These are phyloP conservation scores for Paraurostyla sp. DNA, from an alignment of 73 alveolate species.

Conservation along the genomic window DNA sequence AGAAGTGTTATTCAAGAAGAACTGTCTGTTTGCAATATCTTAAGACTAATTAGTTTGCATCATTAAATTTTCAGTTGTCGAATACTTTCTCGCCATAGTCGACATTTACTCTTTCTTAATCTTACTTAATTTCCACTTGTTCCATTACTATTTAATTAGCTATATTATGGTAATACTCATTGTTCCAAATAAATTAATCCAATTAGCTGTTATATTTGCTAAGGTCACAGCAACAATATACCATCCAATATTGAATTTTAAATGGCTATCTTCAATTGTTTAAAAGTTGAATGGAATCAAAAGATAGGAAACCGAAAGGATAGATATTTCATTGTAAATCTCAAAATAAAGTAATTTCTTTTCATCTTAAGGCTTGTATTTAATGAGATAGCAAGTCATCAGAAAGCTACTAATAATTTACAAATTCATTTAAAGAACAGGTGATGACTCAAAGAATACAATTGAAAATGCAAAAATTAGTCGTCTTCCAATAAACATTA, in stretches of 20 bases:
- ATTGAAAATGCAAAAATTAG: not conserved
- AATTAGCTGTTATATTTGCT: too few relatives aligned
- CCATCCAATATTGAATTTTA: not conserved
- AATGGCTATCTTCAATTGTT: not conserved
- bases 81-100: too few relatives aligned
- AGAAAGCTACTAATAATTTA: not conserved
- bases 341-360: not conserved
- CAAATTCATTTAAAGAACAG: not conserved
- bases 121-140: too few relatives aligned
- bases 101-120: too few relatives aligned
- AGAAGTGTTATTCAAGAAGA: too few relatives aligned
- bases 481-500: not conserved
- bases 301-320: not conserved
- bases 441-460: not conserved
- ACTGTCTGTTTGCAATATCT: too few relatives aligned
- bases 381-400: not conserved
- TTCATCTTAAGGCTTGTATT: not conserved
- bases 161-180: too few relatives aligned
- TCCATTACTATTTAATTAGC: too few relatives aligned
- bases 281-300: not conserved
- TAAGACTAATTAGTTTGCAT: too few relatives aligned
- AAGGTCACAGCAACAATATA: not conserved
- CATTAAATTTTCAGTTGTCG: too few relatives aligned
- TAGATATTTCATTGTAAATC: slow-evolving; percentile 6
- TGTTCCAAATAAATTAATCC: too few relatives aligned